Base-by-base conservation (phyloP, 352 stramenopile genomes). In the Elongisporangium undulatum region DNA sequence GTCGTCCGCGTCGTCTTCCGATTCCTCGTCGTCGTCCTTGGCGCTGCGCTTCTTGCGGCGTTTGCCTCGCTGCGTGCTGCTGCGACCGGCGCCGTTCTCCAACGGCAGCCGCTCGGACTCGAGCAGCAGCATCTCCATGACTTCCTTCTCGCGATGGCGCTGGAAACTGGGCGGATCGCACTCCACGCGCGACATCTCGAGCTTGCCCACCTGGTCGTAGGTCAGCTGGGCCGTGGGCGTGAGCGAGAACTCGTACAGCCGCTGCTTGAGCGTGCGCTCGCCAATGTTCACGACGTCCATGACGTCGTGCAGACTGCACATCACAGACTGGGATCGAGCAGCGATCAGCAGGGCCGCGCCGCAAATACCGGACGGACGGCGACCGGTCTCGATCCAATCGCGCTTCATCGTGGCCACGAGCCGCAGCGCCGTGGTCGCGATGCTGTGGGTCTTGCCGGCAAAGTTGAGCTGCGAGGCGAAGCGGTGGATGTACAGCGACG, bases 381-480 rank as follows among this genome's bases (percentile, higher is more conserved):
- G 88, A 16, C 97, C 97, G 3, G 94, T 97, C 50, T 99, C 93
- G 59, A 99, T 99, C 97, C 97, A 99, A 81, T 99, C 97, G 63
- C 97, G 89, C 77, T 99, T 98, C 96, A 99, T 99, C 19, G 95
- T 90, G 16, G 88, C 94, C 6, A 99, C 95, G 16, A 99, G 71
- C 20, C 97, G 93, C 17, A 99, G 74, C 23, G 96, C 95, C 15
- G 97, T 99, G 23, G 97, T 94, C 6, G 95, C 87, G 21, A 99
- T 98, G 53, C 80, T 89, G 64, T 97, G 87, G 26, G 86, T 95
- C 67, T 94, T 94, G 22, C 96, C 88, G 20, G 96, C 97, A 45
- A 99, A 94, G 58, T 99, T 97, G 49, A 99, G 85, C 80, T 99
- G 96, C 56, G 93, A 97, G 0, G 97, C 97, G 75, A 99, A 99